These are phyloP conservation scores for Arxiozyma slooffiae DNA, from an alignment of 1,139 yeast species.

Conservation along the genomic window DNA sequence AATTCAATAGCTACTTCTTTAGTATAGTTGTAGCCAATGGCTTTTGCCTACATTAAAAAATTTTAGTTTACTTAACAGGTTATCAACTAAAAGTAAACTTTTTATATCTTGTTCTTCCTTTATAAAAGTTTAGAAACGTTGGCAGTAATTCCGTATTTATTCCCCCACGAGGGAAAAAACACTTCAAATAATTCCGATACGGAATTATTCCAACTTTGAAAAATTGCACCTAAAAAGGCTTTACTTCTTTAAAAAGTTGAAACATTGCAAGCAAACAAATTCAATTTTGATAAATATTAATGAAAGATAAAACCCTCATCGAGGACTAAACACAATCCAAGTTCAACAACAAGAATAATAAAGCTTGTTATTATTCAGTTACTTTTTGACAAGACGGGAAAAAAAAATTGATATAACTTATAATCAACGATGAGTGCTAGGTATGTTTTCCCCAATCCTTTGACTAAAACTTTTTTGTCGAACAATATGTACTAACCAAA, in stretches of 20 bases:
- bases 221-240: too few relatives aligned
- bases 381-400: too few relatives aligned
- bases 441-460: background rate
- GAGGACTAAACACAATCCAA: background rate
- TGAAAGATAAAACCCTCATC: too few relatives aligned
- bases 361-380: background rate
- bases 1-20: background rate
- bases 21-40: background rate
- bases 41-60: background rate
- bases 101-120: background rate
- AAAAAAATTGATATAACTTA: background rate
- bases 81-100: background rate
- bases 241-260: too few relatives aligned
- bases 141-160: background rate
- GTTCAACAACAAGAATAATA: background rate
- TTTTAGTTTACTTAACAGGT: too few relatives aligned
- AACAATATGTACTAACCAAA: background rate
- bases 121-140: too few relatives aligned
- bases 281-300: too few relatives aligned
- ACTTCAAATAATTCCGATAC: background rate
- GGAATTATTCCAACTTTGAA: background rate
- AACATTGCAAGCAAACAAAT: background rate
- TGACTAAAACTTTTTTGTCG: background rate
- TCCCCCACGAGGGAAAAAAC: background rate
- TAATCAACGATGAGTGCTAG: constrained; percentile 1